A percentile compares a stretch with the other conserved stretches of the same genome.
Conservation (phyloP, 1,284 basidiomycete species). For the Bondarzewia mesenterica region DNA sequence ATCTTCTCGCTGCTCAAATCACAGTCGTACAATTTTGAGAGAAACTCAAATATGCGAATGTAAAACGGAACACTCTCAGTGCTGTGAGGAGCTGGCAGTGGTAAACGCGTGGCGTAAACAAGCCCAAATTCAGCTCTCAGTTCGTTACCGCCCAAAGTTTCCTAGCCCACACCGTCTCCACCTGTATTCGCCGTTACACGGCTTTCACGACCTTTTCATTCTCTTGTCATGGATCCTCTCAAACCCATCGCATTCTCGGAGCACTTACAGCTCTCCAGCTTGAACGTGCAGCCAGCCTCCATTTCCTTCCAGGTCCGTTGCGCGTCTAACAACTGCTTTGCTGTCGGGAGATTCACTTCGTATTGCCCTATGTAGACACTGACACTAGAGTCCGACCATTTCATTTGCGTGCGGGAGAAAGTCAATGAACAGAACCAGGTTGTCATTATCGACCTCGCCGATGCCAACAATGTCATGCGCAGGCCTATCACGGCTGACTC, state of each 20-base stretch:
- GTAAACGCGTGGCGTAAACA: slow-evolving; percentile 11
- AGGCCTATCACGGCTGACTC: slow-evolving; percentile 96
- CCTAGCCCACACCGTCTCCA: not conserved
- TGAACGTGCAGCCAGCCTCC: slow-evolving; percentile 93
- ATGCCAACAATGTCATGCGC: slow-evolving; percentile 94
- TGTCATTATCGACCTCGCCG: slow-evolving; percentile 92
- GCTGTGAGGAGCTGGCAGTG: too few relatives aligned
- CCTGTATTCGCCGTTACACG: not conserved
- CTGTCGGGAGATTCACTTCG: slow-evolving; percentile 6
- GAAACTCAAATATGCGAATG: too few relatives aligned
- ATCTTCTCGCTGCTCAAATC: too few relatives aligned
- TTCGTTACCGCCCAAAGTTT: not conserved
- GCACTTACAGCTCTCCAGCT: slow-evolving; percentile 88
- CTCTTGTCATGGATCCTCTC: slow-evolving; percentile 32
- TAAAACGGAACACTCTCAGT: too few relatives aligned
- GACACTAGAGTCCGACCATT: slow-evolving; percentile 95
- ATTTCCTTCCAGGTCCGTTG: slow-evolving; percentile 89
- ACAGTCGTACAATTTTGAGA: too few relatives aligned
- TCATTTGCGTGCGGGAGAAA: slow-evolving; percentile 90
- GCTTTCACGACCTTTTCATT: slow-evolving; percentile 3
- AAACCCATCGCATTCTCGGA: slow-evolving; percentile 82
- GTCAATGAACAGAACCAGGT: slow-evolving; percentile 91
- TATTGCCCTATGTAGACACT: slow-evolving; percentile 46
- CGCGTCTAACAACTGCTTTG: slow-evolving; percentile 18
- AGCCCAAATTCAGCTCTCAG: slow-evolving; percentile 11